Percentiles rank a stretch among this genome's conserved stretches.
phyloP scores from a whole-genome alignment of 768 basidiomycete species.

The Stropharia rugosoannulata region DNA sequence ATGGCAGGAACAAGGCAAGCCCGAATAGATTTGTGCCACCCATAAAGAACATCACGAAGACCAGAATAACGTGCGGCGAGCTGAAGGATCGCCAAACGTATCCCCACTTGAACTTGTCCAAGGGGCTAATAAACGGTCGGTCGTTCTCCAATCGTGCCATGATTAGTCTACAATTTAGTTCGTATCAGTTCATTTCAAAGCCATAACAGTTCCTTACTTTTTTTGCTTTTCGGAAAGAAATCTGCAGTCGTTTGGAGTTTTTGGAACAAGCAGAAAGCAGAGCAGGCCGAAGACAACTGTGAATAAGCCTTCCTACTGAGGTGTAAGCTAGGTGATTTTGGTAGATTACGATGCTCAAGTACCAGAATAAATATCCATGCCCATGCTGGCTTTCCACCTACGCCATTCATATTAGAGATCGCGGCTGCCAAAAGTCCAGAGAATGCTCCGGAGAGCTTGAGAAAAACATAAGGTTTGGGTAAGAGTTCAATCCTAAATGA shows the following conservation, averaged over 20 bases:
- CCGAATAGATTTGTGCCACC: constrained; percentile 35
- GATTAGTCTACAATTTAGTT: constrained; percentile 25
- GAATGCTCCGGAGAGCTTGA: constrained; percentile 53
- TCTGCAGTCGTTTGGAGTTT: constrained; percentile 8
- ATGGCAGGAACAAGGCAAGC: constrained; percentile 34
- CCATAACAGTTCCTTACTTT: background rate
- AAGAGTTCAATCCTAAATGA: background rate
- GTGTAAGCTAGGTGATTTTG: background rate
- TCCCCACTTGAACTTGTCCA: constrained; percentile 29
- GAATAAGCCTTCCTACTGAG: constrained; percentile 16
- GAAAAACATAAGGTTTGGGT: background rate
- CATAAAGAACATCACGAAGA: constrained; percentile 34
- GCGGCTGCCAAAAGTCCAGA: constrained; percentile 65
- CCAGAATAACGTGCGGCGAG: constrained; percentile 33
- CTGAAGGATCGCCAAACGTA: constrained; percentile 27
- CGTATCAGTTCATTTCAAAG: no score
- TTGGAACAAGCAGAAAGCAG: background rate
- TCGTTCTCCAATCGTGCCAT: constrained; percentile 29
- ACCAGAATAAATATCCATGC: constrained; percentile 37
- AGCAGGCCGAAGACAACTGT: background rate
- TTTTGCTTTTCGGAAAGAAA: constrained; percentile 1
- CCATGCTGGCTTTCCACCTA: constrained; percentile 55
- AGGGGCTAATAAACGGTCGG: constrained; percentile 27
- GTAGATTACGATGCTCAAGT: constrained; percentile 1
- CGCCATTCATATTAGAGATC: constrained; percentile 54